A percentile compares a stretch with the other conserved stretches of the same genome.
Evolutionary conservation across 176 grass and related monocot genomes (phyloP).

Genomic region (Bonia amplexicaulis): DNA sequence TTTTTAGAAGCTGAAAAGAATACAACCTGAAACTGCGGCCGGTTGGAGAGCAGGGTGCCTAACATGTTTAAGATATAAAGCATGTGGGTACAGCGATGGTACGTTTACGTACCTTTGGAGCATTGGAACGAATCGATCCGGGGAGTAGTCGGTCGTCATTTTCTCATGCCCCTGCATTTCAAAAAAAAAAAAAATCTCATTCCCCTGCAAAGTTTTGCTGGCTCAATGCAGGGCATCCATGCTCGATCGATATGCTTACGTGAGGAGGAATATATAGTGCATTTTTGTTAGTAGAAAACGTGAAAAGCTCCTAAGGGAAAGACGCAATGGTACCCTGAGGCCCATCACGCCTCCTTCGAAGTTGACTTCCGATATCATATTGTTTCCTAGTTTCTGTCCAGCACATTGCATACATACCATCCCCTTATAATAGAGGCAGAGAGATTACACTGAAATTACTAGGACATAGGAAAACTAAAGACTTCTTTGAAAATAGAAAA

Average conservation of each 20-base stretch:
- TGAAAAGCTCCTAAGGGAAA: slow-evolving; percentile 6
- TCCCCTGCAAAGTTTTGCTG: slow-evolving; percentile 11
- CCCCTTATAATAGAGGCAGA: background rate
- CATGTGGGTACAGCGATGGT: slow-evolving; percentile 26
- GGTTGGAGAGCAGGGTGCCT: slow-evolving; percentile 17
- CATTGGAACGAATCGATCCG: background rate
- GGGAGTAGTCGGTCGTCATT: slow-evolving; percentile 18
- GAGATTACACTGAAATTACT: background rate
- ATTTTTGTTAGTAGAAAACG: slow-evolving; percentile 23
- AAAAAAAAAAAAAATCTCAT: too few relatives aligned
- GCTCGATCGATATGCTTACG: slow-evolving; percentile 33
- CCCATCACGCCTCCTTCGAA: background rate
- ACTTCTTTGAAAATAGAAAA: background rate
- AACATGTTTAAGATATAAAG: slow-evolving; percentile 18
- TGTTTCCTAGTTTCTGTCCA: background rate
- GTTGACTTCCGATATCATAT: slow-evolving; percentile 5
- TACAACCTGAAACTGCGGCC: background rate
- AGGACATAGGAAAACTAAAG: background rate
- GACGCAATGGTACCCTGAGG: background rate
- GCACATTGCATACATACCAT: background rate
- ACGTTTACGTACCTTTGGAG: slow-evolving; percentile 26
- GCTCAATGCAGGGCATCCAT: background rate
- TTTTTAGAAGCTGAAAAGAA: too few relatives aligned
- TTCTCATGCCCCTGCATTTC: background rate
- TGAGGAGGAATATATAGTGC: slow-evolving; percentile 42